phyloP scores from a whole-genome alignment of 768 basidiomycete species.

The Mycena venus region DNA sequence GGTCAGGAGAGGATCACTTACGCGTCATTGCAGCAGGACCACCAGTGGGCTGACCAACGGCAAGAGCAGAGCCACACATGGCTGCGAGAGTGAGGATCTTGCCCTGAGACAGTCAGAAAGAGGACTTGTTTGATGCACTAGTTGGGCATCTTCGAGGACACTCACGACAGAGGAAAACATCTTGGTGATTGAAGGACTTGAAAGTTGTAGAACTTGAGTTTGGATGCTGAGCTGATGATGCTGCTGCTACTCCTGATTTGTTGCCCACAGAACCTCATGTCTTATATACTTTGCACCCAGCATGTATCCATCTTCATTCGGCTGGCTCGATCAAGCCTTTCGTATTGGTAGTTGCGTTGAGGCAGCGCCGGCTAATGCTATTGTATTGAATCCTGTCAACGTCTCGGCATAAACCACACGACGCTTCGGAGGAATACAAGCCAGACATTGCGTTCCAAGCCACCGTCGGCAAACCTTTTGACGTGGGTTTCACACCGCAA shows the following conservation, averaged over 20 bases:
- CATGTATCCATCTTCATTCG: conserved; percentile 7
- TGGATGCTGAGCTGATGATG: conserved; percentile 1
- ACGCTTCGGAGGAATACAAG: background rate
- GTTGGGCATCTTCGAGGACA: conserved; percentile 5
- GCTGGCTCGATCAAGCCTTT: conserved; percentile 2
- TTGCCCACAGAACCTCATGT: background rate
- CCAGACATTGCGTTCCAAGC: no score
- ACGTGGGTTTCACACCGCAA: no score
- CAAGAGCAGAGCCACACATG: background rate
- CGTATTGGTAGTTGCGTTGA: conserved; percentile 1
- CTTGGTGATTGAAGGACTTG: conserved; percentile 1
- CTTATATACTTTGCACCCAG: conserved; percentile 1
- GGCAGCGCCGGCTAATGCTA: background rate
- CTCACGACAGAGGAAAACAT: conserved; percentile 14
- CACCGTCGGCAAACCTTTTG: no score
- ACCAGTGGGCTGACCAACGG: background rate
- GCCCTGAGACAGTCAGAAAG: background rate
- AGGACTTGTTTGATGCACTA: background rate
- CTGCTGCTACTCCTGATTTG: background rate
- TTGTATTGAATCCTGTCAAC: background rate
- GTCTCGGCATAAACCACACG: background rate
- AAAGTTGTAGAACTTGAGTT: conserved; percentile 1
- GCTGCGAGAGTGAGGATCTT: background rate
- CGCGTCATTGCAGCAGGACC: background rate
- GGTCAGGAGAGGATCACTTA: no score